Percentiles rank a stretch among this genome's conserved stretches.
phyloP scores from a whole-genome alignment of 2,329 filamentous ascomycete genomes.

The Ophiostoma tasmaniense region DNA sequence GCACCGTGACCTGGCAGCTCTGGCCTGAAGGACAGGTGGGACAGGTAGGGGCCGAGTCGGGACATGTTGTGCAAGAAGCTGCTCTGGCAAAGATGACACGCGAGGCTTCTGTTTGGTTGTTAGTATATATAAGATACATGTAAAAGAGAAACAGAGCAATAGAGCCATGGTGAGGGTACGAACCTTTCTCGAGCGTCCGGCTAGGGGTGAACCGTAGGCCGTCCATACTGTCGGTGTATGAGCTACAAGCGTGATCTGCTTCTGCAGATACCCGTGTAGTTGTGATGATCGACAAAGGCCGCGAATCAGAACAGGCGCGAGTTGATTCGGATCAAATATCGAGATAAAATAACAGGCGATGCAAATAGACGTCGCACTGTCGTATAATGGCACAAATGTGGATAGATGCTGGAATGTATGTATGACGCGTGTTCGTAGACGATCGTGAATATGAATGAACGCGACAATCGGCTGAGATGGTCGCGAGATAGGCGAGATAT shows the following conservation, averaged over 20 bases:
- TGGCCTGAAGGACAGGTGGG: conserved; percentile 36
- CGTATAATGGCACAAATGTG: neutral
- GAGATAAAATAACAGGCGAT: neutral
- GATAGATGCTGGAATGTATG: neutral
- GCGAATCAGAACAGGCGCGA: neutral
- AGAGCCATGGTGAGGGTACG: neutral
- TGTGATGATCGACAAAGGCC: neutral
- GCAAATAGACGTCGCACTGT: neutral
- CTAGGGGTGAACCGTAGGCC: neutral
- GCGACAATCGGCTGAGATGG: neutral
- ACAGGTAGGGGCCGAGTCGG: conserved; percentile 35
- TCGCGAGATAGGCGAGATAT: neutral
- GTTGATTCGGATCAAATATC: neutral
- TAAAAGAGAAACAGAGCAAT: neutral
- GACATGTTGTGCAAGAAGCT: conserved; percentile 39
- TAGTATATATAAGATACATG: neutral
- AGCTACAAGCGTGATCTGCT: neutral
- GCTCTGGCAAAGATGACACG: conserved; percentile 33
- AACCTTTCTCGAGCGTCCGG: neutral
- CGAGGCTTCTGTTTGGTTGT: conserved; percentile 20
- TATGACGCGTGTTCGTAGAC: neutral
- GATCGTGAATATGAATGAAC: neutral
- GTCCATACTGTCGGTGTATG: neutral
- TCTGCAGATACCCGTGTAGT: neutral
- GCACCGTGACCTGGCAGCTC: conserved; percentile 39